These are phyloP conservation scores for Penicillium longicatenatum DNA, from an alignment of 495 filamentous ascomycete species.

Conservation along the genomic window DNA sequence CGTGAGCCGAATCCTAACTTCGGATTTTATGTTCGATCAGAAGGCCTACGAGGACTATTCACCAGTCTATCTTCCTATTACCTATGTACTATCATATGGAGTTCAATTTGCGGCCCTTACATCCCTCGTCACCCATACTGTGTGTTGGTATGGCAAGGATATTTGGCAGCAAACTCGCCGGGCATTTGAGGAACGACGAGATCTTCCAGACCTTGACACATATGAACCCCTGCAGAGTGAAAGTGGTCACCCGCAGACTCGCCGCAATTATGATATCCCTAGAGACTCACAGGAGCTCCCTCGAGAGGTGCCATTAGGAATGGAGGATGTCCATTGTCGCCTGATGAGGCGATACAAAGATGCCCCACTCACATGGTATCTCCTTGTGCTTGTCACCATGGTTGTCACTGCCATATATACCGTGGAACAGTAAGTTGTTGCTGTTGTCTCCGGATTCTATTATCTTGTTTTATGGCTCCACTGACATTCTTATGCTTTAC, in stretches of 20 bases:
- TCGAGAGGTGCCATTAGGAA: slow-evolving; percentile 22
- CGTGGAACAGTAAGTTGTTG: slow-evolving; percentile 45
- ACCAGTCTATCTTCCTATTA: slow-evolving; percentile 80
- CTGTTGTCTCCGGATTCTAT: slow-evolving; percentile 59
- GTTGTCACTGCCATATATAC: slow-evolving; percentile 31
- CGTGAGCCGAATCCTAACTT: slow-evolving; percentile 73
- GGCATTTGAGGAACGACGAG: slow-evolving; percentile 27
- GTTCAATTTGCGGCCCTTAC: slow-evolving; percentile 82
- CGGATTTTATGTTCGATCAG: slow-evolving; percentile 71
- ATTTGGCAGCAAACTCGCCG: slow-evolving; percentile 34
- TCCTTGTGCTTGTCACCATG: slow-evolving; percentile 40
- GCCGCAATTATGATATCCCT: slow-evolving; percentile 13
- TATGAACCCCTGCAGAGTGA: slow-evolving; percentile 25
- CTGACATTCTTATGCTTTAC: slow-evolving; percentile 3
- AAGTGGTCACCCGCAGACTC: slow-evolving; percentile 7
- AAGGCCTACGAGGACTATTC: slow-evolving; percentile 76
- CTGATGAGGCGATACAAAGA: slow-evolving; percentile 60
- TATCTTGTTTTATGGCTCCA: slow-evolving; percentile 2
- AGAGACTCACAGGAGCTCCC: slow-evolving; percentile 21
- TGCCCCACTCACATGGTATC: slow-evolving; percentile 76
- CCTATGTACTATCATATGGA: slow-evolving; percentile 78
- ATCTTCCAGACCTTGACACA: slow-evolving; percentile 24
- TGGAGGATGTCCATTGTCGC: slow-evolving; percentile 62
- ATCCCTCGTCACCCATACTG: slow-evolving; percentile 42
- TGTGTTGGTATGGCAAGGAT: slow-evolving; percentile 33